phyloP scores from a whole-genome alignment of 1,284 basidiomycete species.

The Cronartium quercuum region DNA sequence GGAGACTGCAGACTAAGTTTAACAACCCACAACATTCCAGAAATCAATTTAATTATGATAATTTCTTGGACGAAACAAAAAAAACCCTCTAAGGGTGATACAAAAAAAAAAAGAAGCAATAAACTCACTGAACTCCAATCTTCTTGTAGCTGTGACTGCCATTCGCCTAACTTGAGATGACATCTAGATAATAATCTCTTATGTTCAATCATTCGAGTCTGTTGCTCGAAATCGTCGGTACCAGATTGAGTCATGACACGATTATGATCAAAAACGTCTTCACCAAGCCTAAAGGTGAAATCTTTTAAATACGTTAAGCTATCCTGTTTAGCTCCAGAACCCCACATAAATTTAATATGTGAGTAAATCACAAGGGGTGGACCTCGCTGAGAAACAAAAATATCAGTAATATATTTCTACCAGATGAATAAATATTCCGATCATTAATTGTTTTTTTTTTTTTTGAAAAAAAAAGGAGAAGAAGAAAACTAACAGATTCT shows the following conservation, averaged over 20 bases:
- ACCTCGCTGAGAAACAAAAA: conserved; percentile 57
- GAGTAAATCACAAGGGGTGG: conserved; percentile 96
- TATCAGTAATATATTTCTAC: background rate
- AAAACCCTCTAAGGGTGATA: background rate
- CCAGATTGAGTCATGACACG: conserved; percentile 52
- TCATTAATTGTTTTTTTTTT: background rate
- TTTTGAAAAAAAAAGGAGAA: background rate
- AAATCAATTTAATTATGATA: background rate
- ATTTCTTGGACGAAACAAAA: background rate
- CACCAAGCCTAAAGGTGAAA: conserved; percentile 69
- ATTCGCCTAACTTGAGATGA: conserved; percentile 93
- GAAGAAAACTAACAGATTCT: conserved; percentile 30
- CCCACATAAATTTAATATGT: conserved; percentile 96
- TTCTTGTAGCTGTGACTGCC: conserved; percentile 73
- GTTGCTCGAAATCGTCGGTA: conserved; percentile 54
- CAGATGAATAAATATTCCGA: background rate
- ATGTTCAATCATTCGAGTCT: conserved; percentile 64
- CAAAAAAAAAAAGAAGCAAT: background rate
- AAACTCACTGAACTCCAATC: conserved; percentile 67
- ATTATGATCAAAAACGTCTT: conserved; percentile 63
- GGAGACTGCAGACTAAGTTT: conserved; percentile 62
- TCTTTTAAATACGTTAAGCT: conserved; percentile 77
- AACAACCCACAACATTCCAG: background rate
- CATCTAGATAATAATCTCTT: conserved; percentile 88
- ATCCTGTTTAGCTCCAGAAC: conserved; percentile 68